Percentiles rank a stretch among this genome's conserved stretches.
Conservation (phyloP, 768 basidiomycete species). For the Tephrocybe sp. region DNA sequence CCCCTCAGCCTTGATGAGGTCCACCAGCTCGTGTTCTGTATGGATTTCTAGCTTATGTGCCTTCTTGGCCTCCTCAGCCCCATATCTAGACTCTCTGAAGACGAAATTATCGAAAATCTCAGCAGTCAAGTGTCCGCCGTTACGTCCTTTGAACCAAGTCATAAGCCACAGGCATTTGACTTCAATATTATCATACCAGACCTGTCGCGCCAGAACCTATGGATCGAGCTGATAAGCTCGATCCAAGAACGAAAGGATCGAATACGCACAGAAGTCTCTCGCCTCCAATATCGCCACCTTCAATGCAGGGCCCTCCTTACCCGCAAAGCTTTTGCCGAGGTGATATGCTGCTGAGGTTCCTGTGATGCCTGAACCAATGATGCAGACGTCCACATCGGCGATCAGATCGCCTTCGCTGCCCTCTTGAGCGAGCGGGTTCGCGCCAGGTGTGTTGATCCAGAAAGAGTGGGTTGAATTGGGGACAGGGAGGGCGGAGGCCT, state of each 20-base stretch:
- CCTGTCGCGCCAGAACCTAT: constrained; percentile 79
- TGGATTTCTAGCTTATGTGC: constrained; percentile 45
- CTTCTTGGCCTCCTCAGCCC: constrained; percentile 53
- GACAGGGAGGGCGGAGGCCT: constrained; percentile 42
- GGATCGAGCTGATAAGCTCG: not conserved
- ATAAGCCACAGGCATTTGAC: not conserved
- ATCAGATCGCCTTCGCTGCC: constrained; percentile 66
- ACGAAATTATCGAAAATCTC: constrained; percentile 46
- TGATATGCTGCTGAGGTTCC: constrained; percentile 78
- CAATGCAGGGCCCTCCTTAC: constrained; percentile 9
- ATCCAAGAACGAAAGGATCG: not conserved
- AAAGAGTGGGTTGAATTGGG: constrained; percentile 69
- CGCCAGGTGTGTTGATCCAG: constrained; percentile 63
- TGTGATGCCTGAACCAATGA: constrained; percentile 81
- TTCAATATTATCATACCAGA: constrained; percentile 21
- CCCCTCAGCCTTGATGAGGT: constrained; percentile 44
- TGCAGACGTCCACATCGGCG: constrained; percentile 64
- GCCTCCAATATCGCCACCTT: constrained; percentile 72
- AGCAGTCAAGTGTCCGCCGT: constrained; percentile 76
- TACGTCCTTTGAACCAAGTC: constrained; percentile 56
- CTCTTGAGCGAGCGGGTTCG: constrained; percentile 64
- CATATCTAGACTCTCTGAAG: constrained; percentile 36
- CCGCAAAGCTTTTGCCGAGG: constrained; percentile 40
- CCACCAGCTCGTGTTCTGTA: constrained; percentile 47
- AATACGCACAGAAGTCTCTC: constrained; percentile 74